These are phyloP conservation scores for Micractinium conductrix DNA, from an alignment of 139 green algal species.

Conservation along the genomic window DNA sequence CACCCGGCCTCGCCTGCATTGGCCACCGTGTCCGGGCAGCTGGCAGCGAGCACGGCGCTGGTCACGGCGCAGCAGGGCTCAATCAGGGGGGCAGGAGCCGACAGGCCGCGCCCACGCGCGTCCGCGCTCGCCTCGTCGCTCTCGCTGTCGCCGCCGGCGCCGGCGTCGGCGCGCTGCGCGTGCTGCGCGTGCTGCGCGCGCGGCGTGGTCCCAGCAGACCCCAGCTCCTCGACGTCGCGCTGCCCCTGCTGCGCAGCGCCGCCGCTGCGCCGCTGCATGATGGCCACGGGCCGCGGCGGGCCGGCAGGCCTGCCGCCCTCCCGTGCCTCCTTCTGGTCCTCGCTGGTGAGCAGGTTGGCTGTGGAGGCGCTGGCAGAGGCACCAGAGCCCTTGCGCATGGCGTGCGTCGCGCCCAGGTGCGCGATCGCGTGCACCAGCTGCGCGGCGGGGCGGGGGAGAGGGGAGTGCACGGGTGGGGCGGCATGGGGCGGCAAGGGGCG, in stretches of 20 bases:
- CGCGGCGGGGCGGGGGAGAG: too few relatives aligned
- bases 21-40: constrained; percentile 7
- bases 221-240: neutral
- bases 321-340: neutral
- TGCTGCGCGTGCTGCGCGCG: too few relatives aligned
- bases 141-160: neutral
- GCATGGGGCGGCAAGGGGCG: too few relatives aligned
- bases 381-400: neutral
- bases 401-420: neutral
- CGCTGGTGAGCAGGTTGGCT: constrained; percentile 20
- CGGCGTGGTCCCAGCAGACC: neutral
- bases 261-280: neutral
- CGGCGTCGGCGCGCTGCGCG: neutral
- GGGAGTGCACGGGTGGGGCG: too few relatives aligned
- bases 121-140: neutral
- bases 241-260: neutral
- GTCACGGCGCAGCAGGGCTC: constrained; percentile 27
- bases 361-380: neutral
- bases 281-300: neutral
- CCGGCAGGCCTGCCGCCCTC: neutral
- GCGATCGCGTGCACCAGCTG: constrained; percentile 53
- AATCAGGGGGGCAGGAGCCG: neutral
- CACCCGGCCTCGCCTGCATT: too few relatives aligned
- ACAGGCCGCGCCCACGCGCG: neutral
- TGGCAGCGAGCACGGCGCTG: constrained; percentile 2